Conservation (phyloP, 225 moss, liverwort and hornwort species). For the Takakia lepidozioides region DNA sequence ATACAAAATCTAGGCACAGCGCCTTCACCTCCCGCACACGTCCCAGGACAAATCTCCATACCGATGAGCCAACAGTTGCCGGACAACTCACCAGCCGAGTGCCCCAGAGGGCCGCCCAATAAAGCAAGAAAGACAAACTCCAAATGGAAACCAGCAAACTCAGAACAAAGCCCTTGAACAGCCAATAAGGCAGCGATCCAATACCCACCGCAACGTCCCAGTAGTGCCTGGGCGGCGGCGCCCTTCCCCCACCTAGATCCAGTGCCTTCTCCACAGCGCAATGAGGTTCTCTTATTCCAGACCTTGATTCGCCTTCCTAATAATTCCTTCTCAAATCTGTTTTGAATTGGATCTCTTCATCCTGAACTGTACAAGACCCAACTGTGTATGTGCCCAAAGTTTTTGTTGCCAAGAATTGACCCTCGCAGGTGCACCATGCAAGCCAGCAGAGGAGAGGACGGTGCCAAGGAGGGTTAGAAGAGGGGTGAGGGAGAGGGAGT, state of each 20-base stretch:
- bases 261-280: too few relatives aligned
- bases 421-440: too few relatives aligned
- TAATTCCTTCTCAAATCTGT: too few relatives aligned
- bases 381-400: too few relatives aligned
- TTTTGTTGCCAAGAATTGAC: too few relatives aligned
- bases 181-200: conserved; percentile 1
- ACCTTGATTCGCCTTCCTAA: too few relatives aligned
- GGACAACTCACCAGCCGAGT: conserved; percentile 1
- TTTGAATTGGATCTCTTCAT: too few relatives aligned
- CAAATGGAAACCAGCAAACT: conserved; percentile 1
- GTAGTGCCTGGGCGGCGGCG: background rate
- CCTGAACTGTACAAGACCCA: too few relatives aligned
- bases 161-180: conserved; percentile 2
- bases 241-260: background rate
- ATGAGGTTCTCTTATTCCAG: too few relatives aligned
- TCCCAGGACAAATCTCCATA: background rate
- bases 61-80: background rate
- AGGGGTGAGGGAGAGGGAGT: too few relatives aligned
- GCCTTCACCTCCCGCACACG: background rate
- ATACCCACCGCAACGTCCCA: conserved; percentile 2
- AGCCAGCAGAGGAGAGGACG: too few relatives aligned
- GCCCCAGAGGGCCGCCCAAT: conserved; percentile 1
- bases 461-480: too few relatives aligned
- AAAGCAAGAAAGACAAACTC: conserved; percentile 1
- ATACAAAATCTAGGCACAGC: background rate